These are phyloP conservation scores for Talaromyces wortmannii DNA, from an alignment of 495 filamentous ascomycete species.

Conservation along the genomic window DNA sequence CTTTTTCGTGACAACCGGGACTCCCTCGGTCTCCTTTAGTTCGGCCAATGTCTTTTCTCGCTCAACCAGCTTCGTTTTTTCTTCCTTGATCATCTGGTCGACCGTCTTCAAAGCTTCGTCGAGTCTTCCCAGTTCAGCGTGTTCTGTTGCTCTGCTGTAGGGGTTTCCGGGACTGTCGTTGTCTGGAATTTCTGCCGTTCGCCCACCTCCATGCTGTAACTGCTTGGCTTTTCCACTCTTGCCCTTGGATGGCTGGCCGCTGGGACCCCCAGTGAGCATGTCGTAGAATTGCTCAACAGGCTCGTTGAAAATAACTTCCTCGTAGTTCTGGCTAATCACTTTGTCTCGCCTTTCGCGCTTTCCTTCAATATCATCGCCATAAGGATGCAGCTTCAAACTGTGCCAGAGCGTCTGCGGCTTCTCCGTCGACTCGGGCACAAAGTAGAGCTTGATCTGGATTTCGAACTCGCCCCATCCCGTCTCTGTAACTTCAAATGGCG, in stretches of 20 bases:
- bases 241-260: constrained; percentile 24
- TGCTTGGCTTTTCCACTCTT: constrained; percentile 42
- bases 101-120: constrained; percentile 58
- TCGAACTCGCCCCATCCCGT: constrained; percentile 98
- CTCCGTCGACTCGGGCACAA: constrained; percentile 74
- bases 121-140: constrained; percentile 55
- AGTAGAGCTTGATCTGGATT: constrained; percentile 88
- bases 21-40: constrained; percentile 49
- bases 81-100: constrained; percentile 61
- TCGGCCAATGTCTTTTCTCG: constrained; percentile 57
- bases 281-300: constrained; percentile 87
- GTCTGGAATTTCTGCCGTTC: constrained; percentile 66
- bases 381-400: constrained; percentile 84
- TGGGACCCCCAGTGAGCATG: constrained; percentile 57
- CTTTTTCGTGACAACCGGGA: constrained; percentile 34
- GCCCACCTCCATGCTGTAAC: constrained; percentile 39
- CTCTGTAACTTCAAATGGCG: constrained; percentile 80
- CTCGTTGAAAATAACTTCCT: constrained; percentile 94
- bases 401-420: constrained; percentile 91
- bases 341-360: constrained; percentile 57
- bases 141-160: constrained; percentile 71
- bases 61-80: constrained; percentile 55
- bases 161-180: constrained; percentile 55
- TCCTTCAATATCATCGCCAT: constrained; percentile 71
- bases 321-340: constrained; percentile 71